Conservation (phyloP, 768 basidiomycete species). For the Boletus coccyginus region DNA sequence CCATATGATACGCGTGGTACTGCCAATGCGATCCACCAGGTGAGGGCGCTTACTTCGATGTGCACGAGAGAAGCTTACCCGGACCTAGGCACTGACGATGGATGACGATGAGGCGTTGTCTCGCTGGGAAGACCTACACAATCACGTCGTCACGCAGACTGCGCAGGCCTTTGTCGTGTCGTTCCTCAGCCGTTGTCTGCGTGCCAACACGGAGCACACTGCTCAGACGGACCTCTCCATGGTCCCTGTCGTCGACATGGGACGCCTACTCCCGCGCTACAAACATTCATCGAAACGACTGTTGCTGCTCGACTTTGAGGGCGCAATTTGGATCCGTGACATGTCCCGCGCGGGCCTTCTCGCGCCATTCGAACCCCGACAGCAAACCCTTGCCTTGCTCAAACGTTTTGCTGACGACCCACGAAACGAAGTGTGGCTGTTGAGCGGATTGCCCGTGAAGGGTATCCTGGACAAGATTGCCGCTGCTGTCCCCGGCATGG, state of each 20-base stretch:
- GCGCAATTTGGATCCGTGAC: slow-evolving; percentile 71
- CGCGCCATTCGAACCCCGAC: slow-evolving; percentile 40
- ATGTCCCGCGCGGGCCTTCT: slow-evolving; percentile 44
- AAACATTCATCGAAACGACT: slow-evolving; percentile 63
- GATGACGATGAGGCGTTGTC: slow-evolving; percentile 63
- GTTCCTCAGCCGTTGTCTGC: slow-evolving; percentile 73
- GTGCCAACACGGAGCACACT: slow-evolving; percentile 68
- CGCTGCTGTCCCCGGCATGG: slow-evolving; percentile 59
- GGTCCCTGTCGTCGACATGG: slow-evolving; percentile 43
- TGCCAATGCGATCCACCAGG: slow-evolving; percentile 69
- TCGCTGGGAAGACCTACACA: slow-evolving; percentile 85
- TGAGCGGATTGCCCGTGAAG: slow-evolving; percentile 69
- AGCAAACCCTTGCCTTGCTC: slow-evolving; percentile 45
- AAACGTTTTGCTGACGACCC: slow-evolving; percentile 58
- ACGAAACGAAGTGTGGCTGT: slow-evolving; percentile 76
- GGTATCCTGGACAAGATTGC: slow-evolving; percentile 64
- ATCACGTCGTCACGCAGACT: slow-evolving; percentile 82
- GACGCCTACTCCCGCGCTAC: slow-evolving; percentile 62
- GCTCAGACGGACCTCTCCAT: slow-evolving; percentile 25
- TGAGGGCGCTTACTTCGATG: neutral
- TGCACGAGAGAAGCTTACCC: slow-evolving; percentile 1
- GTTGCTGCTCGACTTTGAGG: slow-evolving; percentile 76
- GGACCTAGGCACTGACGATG: slow-evolving; percentile 66
- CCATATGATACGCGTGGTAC: slow-evolving; percentile 86
- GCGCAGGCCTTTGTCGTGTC: slow-evolving; percentile 80